Evolutionary conservation across 345 rosid species (phyloP), one percentile per base, ranked within the genome.

Genomic region (Rhodamnia argentea): DNA sequence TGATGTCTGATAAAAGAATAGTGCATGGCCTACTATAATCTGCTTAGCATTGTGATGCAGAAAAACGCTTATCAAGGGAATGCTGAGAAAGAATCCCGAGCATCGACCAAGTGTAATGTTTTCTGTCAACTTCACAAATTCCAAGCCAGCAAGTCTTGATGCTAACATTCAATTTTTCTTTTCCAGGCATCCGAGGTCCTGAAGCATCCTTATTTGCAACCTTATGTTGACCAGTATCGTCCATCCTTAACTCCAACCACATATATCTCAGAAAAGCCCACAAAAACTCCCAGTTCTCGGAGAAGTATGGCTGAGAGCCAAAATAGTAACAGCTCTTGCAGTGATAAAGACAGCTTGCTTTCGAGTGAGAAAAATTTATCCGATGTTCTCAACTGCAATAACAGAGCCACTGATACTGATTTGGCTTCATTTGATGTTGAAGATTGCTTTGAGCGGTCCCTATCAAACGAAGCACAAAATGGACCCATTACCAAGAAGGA

Each of bases 151-250:
- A 62, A 13, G 83, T 86, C 74, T 87, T 76, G 5, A 86, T 78
- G 58, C 76, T 91, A 82, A 82, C 85, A 23, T 86, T 24, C 23
- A 85, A 70, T 82, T 83, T 84, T 82, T 56, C 84, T 83, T 89
- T 56, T 32, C 85, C 91, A 97, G 99, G 99, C 99, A 86, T 90
- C 98, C 0, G 99, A 96, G 90, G 89, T 97, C 91, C 89, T 97
- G 94, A 97, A 97, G 96, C 99, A 96, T 87, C 99, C 98, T 64
- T 97, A 93, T 91, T 88, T 97, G 94, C 99, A 96, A 89, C 95
- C 95, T 88, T 94, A 93, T 86, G 96, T 97, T 82, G 98, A 94
- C 83, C 98, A 96, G 76, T 94, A 90, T 83, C 94, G 96, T 82
- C 94, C 94, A 53, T 87, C 94, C 76, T 89, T 94, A 84, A 88